Base-by-base conservation (phyloP, 1,284 basidiomycete genomes). In the Macrocystidia cucumis region DNA sequence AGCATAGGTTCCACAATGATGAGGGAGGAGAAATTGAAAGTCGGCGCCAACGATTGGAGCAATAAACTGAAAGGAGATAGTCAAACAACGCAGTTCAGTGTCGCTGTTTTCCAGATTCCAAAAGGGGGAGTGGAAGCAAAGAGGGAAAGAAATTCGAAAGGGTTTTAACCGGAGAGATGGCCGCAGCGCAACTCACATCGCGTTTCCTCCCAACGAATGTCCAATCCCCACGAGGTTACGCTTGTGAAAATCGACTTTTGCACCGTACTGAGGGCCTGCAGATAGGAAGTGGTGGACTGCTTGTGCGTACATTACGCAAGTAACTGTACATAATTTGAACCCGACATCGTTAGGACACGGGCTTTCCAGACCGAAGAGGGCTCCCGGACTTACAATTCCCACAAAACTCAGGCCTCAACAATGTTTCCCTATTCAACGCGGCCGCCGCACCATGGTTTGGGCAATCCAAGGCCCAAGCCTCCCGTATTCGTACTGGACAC, bases 121-220 rank as follows among this genome's bases (percentile, higher is more conserved):
- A n/a, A n/a, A n/a, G n/a, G n/a, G n/a, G n/a, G n/a, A n/a, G n/a
- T n/a, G n/a, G n/a, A n/a, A n/a, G n/a, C n/a, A n/a, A n/a, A n/a
- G n/a, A n/a, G n/a, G n/a, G n/a, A n/a, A n/a, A n/a, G n/a, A n/a
- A n/a, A n/a, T n/a, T n/a, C n/a, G n/a, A 16, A 2, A 14, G 9
- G 12, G 27, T 12, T 32, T 25, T 6, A 7, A 3, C 23, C 14
- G 8, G 25, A n/a, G 27, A 25, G 11, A 21, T 17, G 25, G 9
- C 14, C 29, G 22, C 12, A 29, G 20, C 29, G 26, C 21, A 23
- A 64, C 67, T 40, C 45, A 77, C 75, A 78, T 67, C 18, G 69
- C 59, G 39, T 75, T 72, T 26, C 65, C 76, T n/a, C 77, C 76
- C 18, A 79, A 52, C 1, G 76, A 78, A 51, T 79, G 77, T 0